Evolutionary conservation across 2,329 filamentous ascomycete genomes (phyloP).

Genomic region (Paracoccidioides brasiliensis): DNA sequence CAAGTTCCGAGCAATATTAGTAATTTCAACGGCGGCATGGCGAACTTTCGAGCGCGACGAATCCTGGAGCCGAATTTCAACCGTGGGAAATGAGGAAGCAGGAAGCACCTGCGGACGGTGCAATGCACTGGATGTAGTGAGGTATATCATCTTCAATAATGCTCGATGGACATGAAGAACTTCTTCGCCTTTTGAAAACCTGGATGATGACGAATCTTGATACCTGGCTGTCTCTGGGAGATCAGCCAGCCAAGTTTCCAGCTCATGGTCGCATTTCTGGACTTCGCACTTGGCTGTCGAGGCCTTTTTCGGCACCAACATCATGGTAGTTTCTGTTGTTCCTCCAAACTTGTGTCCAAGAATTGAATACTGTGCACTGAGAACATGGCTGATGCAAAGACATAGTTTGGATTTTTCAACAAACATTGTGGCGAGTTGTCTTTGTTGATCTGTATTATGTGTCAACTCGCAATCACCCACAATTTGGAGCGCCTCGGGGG

Average conservation of each 20-base stretch:
- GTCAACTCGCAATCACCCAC: slow-evolving; percentile 57
- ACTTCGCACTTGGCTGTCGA: slow-evolving; percentile 72
- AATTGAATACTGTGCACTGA: slow-evolving; percentile 85
- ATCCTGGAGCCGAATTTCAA: slow-evolving; percentile 61
- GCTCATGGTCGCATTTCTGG: slow-evolving; percentile 61
- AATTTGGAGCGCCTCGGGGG: slow-evolving; percentile 55
- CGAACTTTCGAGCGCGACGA: slow-evolving; percentile 71
- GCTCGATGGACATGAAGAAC: slow-evolving; percentile 59
- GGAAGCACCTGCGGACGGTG: slow-evolving; percentile 86
- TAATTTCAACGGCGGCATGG: slow-evolving; percentile 73
- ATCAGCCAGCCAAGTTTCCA: slow-evolving; percentile 62
- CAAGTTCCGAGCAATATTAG: slow-evolving; percentile 65
- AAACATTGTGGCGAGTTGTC: slow-evolving; percentile 72
- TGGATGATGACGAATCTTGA: slow-evolving; percentile 47
- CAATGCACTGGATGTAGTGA: slow-evolving; percentile 78
- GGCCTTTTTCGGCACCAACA: slow-evolving; percentile 80
- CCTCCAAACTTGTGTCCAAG: slow-evolving; percentile 62
- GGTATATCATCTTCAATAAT: slow-evolving; percentile 87
- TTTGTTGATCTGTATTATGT: slow-evolving; percentile 59
- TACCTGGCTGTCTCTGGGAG: slow-evolving; percentile 63
- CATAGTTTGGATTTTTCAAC: slow-evolving; percentile 85
- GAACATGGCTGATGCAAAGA: slow-evolving; percentile 75
- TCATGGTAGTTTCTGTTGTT: slow-evolving; percentile 67
- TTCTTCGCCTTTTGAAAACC: slow-evolving; percentile 33
- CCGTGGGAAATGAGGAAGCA: slow-evolving; percentile 45